A percentile compares a stretch with the other conserved stretches of the same genome.
Evolutionary conservation across 345 rosid genomes (phyloP).

Genomic region (Nasturtium officinale): DNA sequence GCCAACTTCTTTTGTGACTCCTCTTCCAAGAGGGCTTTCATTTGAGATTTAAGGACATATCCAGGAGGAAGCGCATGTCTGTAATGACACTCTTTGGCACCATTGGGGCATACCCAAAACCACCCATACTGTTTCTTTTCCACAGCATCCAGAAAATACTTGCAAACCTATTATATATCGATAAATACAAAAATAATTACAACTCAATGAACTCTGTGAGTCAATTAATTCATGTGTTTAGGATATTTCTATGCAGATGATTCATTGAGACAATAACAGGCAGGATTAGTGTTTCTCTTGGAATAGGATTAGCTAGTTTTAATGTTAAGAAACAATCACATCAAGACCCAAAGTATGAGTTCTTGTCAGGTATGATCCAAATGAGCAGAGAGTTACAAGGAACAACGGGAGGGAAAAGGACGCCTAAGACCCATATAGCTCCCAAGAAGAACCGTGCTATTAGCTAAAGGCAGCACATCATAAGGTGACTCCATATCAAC

Average conservation of each 20-base stretch:
- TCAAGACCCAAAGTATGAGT: slow-evolving; percentile 18
- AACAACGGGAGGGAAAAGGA: slow-evolving; percentile 4
- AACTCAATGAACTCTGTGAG: background rate
- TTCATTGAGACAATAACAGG: background rate
- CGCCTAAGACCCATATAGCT: slow-evolving; percentile 24
- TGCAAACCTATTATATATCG: slow-evolving; percentile 70
- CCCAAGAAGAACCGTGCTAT: slow-evolving; percentile 28
- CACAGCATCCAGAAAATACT: slow-evolving; percentile 89
- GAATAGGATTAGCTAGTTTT: slow-evolving; percentile 4
- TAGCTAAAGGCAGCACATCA: slow-evolving; percentile 26
- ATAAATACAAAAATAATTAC: slow-evolving; percentile 16
- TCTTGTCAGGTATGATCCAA: slow-evolving; percentile 25
- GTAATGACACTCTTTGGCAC: slow-evolving; percentile 83
- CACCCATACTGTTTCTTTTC: slow-evolving; percentile 98
- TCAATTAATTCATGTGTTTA: background rate
- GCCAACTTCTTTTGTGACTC: slow-evolving; percentile 68
- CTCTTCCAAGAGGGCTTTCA: slow-evolving; percentile 94
- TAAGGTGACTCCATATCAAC: slow-evolving; percentile 21
- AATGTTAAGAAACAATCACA: background rate
- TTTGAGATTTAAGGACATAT: slow-evolving; percentile 85
- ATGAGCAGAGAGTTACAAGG: slow-evolving; percentile 22
- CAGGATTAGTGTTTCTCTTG: background rate
- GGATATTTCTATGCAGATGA: background rate
- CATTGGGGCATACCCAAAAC: slow-evolving; percentile 97
- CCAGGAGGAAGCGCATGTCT: slow-evolving; percentile 99